Conservation (phyloP, 2,329 filamentous ascomycete species). For the Coniochaeta prunicola region DNA sequence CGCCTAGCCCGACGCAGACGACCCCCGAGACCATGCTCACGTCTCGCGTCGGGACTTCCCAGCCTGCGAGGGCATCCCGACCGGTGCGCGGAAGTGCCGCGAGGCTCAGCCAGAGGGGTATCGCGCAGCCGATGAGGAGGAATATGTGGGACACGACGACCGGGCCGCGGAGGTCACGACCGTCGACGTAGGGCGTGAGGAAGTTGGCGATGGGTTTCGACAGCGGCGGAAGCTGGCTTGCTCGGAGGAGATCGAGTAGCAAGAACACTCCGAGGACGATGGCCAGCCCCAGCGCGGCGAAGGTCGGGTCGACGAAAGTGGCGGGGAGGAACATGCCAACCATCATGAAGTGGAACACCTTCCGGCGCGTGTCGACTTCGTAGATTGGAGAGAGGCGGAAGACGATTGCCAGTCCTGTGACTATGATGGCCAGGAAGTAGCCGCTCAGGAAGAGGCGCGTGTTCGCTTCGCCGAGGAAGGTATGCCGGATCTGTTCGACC, state of each 20-base stretch:
- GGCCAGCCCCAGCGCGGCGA: slow-evolving; percentile 70
- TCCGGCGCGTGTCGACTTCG: slow-evolving; percentile 91
- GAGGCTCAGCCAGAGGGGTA: slow-evolving; percentile 85
- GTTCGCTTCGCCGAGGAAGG: slow-evolving; percentile 66
- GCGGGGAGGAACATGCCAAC: slow-evolving; percentile 89
- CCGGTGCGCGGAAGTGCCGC: slow-evolving; percentile 58
- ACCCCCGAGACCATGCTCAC: slow-evolving; percentile 89
- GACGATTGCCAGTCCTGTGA: slow-evolving; percentile 65
- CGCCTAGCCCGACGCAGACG: slow-evolving; percentile 89
- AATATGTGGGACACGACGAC: slow-evolving; percentile 97
- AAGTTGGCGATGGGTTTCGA: slow-evolving; percentile 82
- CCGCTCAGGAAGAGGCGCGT: slow-evolving; percentile 68
- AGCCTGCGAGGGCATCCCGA: slow-evolving; percentile 53
- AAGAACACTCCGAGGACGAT: slow-evolving; percentile 79
- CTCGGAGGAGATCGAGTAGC: slow-evolving; percentile 80
- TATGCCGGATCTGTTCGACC: slow-evolving; percentile 58
- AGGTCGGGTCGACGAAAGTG: slow-evolving; percentile 79
- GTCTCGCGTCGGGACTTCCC: slow-evolving; percentile 69
- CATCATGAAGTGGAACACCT: slow-evolving; percentile 98
- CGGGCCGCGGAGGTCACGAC: slow-evolving; percentile 83
- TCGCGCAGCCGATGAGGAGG: slow-evolving; percentile 86
- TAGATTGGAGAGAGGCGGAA: slow-evolving; percentile 67
- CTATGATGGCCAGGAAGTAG: slow-evolving; percentile 68
- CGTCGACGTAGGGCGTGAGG: slow-evolving; percentile 89
- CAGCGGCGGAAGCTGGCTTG: slow-evolving; percentile 84